Conservation (phyloP, 192 early-diverging fungal genomes). For the Martensiomyces pterosporus region DNA sequence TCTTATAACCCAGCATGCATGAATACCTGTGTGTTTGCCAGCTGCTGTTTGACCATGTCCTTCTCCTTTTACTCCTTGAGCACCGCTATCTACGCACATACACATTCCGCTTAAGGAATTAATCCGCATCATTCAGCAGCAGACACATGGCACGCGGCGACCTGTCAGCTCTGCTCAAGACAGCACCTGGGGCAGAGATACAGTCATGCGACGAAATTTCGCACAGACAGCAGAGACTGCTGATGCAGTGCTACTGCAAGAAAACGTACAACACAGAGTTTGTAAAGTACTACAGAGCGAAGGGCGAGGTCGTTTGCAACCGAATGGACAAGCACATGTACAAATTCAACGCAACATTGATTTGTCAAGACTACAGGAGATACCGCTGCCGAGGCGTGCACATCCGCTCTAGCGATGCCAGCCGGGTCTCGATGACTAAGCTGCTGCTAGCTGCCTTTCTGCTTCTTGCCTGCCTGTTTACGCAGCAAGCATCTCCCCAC, state of each 20-base stretch:
- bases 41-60: too few relatives aligned
- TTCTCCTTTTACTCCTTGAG: too few relatives aligned
- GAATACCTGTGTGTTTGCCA: too few relatives aligned
- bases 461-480: constrained; percentile 5
- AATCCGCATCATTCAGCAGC: too few relatives aligned
- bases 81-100: too few relatives aligned
- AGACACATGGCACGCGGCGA: too few relatives aligned
- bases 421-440: constrained; percentile 8
- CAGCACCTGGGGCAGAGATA: too few relatives aligned
- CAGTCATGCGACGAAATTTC: constrained; percentile 21
- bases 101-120: too few relatives aligned
- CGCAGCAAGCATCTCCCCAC: too few relatives aligned
- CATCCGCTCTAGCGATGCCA: not conserved
- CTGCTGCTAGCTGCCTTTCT: constrained; percentile 7
- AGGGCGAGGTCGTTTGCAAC: constrained; percentile 16
- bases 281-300: constrained; percentile 14
- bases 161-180: too few relatives aligned
- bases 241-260: constrained; percentile 39
- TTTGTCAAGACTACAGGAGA: constrained; percentile 16
- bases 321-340: constrained; percentile 21
- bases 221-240: constrained; percentile 18
- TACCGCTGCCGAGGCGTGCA: constrained; percentile 21
- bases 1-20: too few relatives aligned
- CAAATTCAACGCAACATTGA: constrained; percentile 11
- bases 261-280: constrained; percentile 30